These are phyloP conservation scores for Lentinula aciculospora DNA, from an alignment of 768 basidiomycete genomes.

Conservation along the genomic window DNA sequence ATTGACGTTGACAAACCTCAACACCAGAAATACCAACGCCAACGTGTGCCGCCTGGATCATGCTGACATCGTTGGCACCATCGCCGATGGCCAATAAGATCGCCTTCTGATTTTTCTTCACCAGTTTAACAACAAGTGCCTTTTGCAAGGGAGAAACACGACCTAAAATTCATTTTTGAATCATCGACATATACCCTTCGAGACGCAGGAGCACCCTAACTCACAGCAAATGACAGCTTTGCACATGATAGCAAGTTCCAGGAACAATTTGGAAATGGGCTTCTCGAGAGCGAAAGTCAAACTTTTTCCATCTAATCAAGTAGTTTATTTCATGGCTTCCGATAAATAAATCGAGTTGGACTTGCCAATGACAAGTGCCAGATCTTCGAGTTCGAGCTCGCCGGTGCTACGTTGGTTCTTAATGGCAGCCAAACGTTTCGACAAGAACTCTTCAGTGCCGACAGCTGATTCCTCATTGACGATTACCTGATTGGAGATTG, in stretches of 20 bases:
- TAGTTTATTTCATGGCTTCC: not conserved
- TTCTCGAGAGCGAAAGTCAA: conserved; percentile 91
- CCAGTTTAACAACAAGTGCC: conserved; percentile 96
- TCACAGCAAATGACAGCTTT: conserved; percentile 97
- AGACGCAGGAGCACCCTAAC: conserved; percentile 21
- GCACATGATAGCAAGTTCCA: conserved; percentile 96
- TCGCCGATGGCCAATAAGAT: conserved; percentile 97
- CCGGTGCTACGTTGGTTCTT: conserved; percentile 89
- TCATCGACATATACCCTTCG: not conserved
- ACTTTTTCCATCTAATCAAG: conserved; percentile 81
- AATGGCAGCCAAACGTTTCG: conserved; percentile 85
- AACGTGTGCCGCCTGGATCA: conserved; percentile 99
- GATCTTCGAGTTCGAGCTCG: conserved; percentile 89
- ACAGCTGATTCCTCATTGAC: conserved; percentile 85
- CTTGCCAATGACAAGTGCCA: conserved; percentile 89
- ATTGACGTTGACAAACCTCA: conserved; percentile 48
- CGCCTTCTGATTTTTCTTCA: conserved; percentile 92
- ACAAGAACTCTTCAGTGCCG: conserved; percentile 81
- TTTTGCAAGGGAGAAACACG: conserved; percentile 98
- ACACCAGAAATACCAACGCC: conserved; percentile 97
- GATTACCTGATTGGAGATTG: conserved; percentile 57
- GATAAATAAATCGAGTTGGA: conserved; percentile 10
- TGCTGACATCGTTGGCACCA: conserved; percentile 97
- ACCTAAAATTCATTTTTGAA: conserved; percentile 36
- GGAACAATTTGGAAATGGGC: conserved; percentile 80